Conservation (phyloP, 2,329 filamentous ascomycete genomes). For the Stromatinia cepivora region DNA sequence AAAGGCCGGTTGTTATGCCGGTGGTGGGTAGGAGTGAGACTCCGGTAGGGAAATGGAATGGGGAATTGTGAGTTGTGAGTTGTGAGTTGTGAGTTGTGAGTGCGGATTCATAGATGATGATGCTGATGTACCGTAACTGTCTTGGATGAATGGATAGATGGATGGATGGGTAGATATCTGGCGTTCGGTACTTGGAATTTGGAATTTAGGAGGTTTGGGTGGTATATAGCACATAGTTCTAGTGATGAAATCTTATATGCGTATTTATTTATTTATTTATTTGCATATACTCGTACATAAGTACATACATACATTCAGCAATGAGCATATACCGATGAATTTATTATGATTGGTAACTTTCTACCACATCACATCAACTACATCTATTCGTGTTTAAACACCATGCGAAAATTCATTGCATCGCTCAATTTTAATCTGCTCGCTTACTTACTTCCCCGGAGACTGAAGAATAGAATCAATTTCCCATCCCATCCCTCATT, state of each 20-base stretch:
- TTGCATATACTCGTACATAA: neutral
- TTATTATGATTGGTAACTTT: neutral
- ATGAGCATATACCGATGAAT: neutral
- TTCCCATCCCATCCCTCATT: neutral
- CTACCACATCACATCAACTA: rapidly evolving
- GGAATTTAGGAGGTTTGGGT: neutral
- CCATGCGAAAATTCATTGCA: neutral
- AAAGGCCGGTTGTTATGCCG: neutral
- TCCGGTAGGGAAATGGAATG: neutral
- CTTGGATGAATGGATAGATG: neutral
- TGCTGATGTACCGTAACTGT: too few relatives aligned
- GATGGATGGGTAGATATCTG: neutral
- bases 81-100: neutral
- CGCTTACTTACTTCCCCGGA: neutral
- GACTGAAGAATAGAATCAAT: too few relatives aligned
- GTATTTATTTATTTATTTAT: too few relatives aligned
- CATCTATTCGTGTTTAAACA: neutral
- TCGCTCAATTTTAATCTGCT: neutral
- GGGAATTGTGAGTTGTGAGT: neutral
- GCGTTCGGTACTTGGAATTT: neutral
- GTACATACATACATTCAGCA: neutral
- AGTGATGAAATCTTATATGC: neutral
- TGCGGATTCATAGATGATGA: too few relatives aligned
- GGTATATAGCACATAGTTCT: neutral
- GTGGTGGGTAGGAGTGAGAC: neutral